These are phyloP conservation scores for Phytopythium litorale DNA, from an alignment of 352 stramenopile genomes.

Conservation along the genomic window DNA sequence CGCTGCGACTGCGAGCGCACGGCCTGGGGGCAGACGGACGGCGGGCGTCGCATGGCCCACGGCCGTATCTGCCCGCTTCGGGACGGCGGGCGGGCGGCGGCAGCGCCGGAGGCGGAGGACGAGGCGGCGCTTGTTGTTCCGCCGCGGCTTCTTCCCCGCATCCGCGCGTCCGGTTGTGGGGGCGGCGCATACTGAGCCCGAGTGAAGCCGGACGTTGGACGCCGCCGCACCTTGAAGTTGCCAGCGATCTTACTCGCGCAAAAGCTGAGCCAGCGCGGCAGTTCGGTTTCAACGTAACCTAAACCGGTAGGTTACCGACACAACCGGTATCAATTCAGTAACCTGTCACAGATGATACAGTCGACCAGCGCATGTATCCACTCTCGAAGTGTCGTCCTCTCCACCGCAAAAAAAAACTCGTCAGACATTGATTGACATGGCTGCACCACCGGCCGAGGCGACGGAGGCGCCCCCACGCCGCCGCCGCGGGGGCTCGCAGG, in stretches of 20 bases:
- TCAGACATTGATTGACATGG: background rate
- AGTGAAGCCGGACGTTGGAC: background rate
- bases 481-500: background rate
- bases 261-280: too few relatives aligned
- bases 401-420: background rate
- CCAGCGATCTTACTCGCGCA: background rate
- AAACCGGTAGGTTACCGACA: background rate
- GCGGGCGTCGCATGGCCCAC: too few relatives aligned
- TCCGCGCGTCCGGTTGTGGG: background rate
- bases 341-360: background rate
- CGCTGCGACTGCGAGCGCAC: background rate
- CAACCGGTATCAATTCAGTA: background rate
- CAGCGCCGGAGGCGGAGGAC: too few relatives aligned
- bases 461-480: background rate
- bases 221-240: conserved; percentile 1
- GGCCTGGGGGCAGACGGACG: too few relatives aligned
- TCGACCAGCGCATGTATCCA: background rate
- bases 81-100: too few relatives aligned
- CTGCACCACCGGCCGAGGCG: background rate
- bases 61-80: background rate
- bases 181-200: background rate
- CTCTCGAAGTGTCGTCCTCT: background rate
- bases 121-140: background rate
- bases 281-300: background rate
- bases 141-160: background rate